Evolutionary conservation across 2,329 filamentous ascomycete genomes (phyloP).

Genomic region (Nemania sp.): DNA sequence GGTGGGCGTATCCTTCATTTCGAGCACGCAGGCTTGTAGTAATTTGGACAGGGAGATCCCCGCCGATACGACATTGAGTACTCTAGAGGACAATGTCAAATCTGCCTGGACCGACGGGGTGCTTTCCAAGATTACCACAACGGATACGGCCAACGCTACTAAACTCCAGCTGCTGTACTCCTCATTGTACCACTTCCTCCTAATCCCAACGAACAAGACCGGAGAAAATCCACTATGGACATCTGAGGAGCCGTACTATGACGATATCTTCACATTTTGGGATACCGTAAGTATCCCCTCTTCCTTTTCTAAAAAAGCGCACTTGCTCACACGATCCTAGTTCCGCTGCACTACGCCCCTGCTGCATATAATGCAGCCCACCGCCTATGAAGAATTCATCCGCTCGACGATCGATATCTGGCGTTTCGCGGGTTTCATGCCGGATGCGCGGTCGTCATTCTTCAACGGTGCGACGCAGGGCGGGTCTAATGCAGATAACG

Average conservation of each 20-base stretch:
- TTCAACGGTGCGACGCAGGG: constrained; percentile 77
- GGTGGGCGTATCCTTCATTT: constrained; percentile 78
- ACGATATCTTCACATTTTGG: constrained; percentile 79
- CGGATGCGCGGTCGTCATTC: constrained; percentile 75
- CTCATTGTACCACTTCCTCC: constrained; percentile 75
- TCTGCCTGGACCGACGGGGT: constrained; percentile 71
- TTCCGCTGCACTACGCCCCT: constrained; percentile 75
- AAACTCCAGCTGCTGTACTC: constrained; percentile 74
- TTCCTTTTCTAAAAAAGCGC: background rate
- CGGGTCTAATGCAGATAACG: constrained; percentile 77
- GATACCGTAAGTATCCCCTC: constrained; percentile 55
- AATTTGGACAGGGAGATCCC: constrained; percentile 70
- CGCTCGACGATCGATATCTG: constrained; percentile 77
- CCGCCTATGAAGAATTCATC: constrained; percentile 72
- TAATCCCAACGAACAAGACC: constrained; percentile 77
- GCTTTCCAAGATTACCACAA: constrained; percentile 72
- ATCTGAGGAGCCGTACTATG: constrained; percentile 75
- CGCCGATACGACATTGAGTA: constrained; percentile 54
- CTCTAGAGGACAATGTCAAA: constrained; percentile 61
- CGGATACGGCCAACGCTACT: constrained; percentile 62
- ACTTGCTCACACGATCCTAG: constrained; percentile 47
- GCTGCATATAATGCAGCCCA: constrained; percentile 73
- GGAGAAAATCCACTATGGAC: constrained; percentile 77
- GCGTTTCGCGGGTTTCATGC: constrained; percentile 72
- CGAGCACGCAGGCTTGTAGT: constrained; percentile 67